These are phyloP conservation scores for Colletotrichum sublineola DNA, from an alignment of 2,329 filamentous ascomycete genomes.

Conservation along the genomic window DNA sequence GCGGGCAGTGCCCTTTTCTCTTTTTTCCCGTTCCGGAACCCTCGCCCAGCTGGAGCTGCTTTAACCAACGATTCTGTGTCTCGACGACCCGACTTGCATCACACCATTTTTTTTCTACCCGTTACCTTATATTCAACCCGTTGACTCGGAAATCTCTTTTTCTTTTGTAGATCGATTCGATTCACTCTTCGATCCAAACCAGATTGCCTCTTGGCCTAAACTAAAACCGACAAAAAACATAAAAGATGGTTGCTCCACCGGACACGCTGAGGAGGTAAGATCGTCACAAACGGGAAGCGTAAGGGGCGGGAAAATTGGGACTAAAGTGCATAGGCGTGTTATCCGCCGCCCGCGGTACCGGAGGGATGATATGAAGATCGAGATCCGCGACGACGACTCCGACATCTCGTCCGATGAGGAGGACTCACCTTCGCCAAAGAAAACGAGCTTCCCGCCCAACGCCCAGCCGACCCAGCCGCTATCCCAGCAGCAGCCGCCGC, in stretches of 20 bases:
- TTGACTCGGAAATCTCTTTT: neutral
- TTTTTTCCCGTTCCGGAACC: conserved; percentile 1
- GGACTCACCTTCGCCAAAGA: conserved; percentile 35
- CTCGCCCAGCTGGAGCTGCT: conserved; percentile 36
- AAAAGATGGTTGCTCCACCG: conserved; percentile 12
- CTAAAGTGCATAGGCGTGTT: conserved; percentile 17
- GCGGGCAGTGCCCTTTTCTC: conserved; percentile 31
- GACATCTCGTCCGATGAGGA: conserved; percentile 25
- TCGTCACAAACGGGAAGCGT: neutral
- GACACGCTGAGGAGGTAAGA: conserved; percentile 35
- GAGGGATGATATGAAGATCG: conserved; percentile 25
- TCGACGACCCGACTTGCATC: conserved; percentile 25
- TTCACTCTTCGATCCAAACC: neutral
- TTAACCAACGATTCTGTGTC: conserved; percentile 11
- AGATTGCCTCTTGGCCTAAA: neutral
- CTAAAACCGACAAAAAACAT: neutral
- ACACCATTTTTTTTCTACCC: conserved; percentile 11
- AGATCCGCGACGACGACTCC: conserved; percentile 20
- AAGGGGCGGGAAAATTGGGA: too few relatives aligned
- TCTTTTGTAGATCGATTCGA: neutral
- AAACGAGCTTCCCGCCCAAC: conserved; percentile 19
- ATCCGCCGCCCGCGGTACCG: conserved; percentile 19
- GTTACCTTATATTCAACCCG: neutral
- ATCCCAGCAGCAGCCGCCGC: conserved; percentile 24
- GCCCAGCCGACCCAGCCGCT: neutral